These are phyloP conservation scores for Phaeosphaeria sp. DNA, from an alignment of 2,329 filamentous ascomycete genomes.

Conservation along the genomic window DNA sequence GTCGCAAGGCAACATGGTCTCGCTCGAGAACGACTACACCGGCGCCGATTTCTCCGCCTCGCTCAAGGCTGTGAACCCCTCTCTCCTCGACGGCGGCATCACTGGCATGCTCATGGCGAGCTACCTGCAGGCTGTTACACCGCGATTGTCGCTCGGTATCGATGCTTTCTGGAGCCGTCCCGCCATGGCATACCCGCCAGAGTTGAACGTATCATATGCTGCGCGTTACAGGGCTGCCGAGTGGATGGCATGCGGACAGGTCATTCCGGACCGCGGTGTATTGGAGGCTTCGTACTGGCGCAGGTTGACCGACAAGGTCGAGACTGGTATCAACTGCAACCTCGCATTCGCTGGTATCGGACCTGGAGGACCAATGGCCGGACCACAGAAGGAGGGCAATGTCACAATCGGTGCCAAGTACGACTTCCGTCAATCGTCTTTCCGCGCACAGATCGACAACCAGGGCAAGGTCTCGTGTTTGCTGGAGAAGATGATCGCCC, in stretches of 20 bases:
- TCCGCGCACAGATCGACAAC: slow-evolving; percentile 95
- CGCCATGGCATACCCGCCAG: slow-evolving; percentile 83
- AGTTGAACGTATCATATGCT: slow-evolving; percentile 88
- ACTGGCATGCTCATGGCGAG: slow-evolving; percentile 96
- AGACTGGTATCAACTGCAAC: slow-evolving; percentile 94
- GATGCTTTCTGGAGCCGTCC: slow-evolving; percentile 94
- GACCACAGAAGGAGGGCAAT: slow-evolving; percentile 81
- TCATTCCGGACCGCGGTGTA: slow-evolving; percentile 86
- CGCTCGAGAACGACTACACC: slow-evolving; percentile 94
- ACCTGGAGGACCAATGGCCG: slow-evolving; percentile 68
- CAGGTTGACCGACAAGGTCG: slow-evolving; percentile 89
- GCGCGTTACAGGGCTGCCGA: slow-evolving; percentile 89
- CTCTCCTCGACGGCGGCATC: slow-evolving; percentile 84
- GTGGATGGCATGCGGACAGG: slow-evolving; percentile 91
- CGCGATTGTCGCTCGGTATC: slow-evolving; percentile 83
- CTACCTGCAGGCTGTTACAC: slow-evolving; percentile 93
- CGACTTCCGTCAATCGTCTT: slow-evolving; percentile 93
- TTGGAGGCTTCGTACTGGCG: slow-evolving; percentile 90
- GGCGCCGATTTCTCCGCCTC: slow-evolving; percentile 93
- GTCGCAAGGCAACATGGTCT: slow-evolving; percentile 85
- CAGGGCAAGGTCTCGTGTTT: slow-evolving; percentile 91
- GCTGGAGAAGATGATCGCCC: slow-evolving; percentile 93
- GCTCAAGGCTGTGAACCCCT: slow-evolving; percentile 95
- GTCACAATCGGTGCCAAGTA: slow-evolving; percentile 96
- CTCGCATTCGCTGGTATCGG: slow-evolving; percentile 75